Base-by-base conservation (phyloP, 495 filamentous ascomycete species). In the Penicillium cosmopolitanum region DNA sequence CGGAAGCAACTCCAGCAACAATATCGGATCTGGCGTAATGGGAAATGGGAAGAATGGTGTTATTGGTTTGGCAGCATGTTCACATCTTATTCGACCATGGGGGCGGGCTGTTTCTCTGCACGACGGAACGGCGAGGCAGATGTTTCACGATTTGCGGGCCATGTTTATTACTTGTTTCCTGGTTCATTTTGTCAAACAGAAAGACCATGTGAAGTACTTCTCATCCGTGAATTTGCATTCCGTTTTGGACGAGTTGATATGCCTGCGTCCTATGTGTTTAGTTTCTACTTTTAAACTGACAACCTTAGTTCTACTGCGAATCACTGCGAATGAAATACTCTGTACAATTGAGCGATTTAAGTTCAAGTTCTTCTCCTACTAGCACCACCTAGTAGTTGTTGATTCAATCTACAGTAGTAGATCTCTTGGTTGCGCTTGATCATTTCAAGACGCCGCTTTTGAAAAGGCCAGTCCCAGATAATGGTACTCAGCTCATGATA, bases 31-130 rank as follows among this genome's bases (percentile, higher is more conserved):
- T 67, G 75, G 77, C 76, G 76, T 70, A 79, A 74, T 51, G 71
- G 74, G 67, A 64, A 67, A 71, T 63, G 70, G 63, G 74, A 69
- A 72, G 69, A 66, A 68, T 68, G 75, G 76, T 76, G 73, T 78
- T 80, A 66, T 73, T 58, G 66, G 73, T 64, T 69, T 65, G 51
- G 46, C 57, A 62, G 60, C 61, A 63, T 66, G 55, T 60, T 66
- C 59, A 61, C 56, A 67, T 73, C 55, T 44, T 56, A 48, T 62
- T 67, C 43, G 58, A 51, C 51, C 55, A 67, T 59, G 62, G 59
- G 64, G 48, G 44, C 53, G 38, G 31, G 36, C 34, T 50, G 15
- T 10, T 16, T 56, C 25, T 28, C 25, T 31, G 28, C 28, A 31
- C 28, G 28, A 9, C 28, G 5, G 8, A 31, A 31, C 4, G 28